phyloP scores from a whole-genome alignment of 2,329 filamentous ascomycete genomes.

The Epichloe glyceriae region DNA sequence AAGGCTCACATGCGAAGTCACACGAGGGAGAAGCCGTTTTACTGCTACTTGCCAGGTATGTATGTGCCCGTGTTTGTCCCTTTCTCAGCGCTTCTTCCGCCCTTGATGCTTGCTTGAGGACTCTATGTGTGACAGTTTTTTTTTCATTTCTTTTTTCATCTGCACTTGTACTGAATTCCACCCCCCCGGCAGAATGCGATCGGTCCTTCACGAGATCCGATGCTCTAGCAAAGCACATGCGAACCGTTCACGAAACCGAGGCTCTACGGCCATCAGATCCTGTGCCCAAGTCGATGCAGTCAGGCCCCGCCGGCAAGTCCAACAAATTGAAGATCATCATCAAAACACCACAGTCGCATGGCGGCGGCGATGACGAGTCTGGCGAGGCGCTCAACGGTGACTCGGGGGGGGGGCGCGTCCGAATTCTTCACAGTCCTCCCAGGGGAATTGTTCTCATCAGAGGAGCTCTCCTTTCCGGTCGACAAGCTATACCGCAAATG shows the following conservation, averaged over 20 bases:
- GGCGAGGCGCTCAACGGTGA: constrained; percentile 44
- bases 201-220: constrained; percentile 93
- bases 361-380: constrained; percentile 37
- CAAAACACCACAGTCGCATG: constrained; percentile 46
- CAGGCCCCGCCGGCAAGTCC: constrained; percentile 28
- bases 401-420: constrained; percentile 31
- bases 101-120: neutral
- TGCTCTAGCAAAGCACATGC: constrained; percentile 94
- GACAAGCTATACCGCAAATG: constrained; percentile 54
- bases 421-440: constrained; percentile 45
- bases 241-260: constrained; percentile 95
- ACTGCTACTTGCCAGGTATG: constrained; percentile 84
- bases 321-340: constrained; percentile 50
- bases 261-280: constrained; percentile 70
- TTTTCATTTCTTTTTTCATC: neutral
- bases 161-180: neutral
- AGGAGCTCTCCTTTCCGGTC: constrained; percentile 49
- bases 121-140: constrained; percentile 3
- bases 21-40: constrained; percentile 95
- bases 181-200: constrained; percentile 63
- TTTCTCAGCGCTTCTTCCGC: neutral
- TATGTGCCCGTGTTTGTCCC: constrained; percentile 17
- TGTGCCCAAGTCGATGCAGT: constrained; percentile 55
- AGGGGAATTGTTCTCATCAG: constrained; percentile 47
- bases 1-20: constrained; percentile 97